Base-by-base conservation (phyloP, 2,329 filamentous ascomycete genomes). In the Stagonosporopsis chrysanthemi region DNA sequence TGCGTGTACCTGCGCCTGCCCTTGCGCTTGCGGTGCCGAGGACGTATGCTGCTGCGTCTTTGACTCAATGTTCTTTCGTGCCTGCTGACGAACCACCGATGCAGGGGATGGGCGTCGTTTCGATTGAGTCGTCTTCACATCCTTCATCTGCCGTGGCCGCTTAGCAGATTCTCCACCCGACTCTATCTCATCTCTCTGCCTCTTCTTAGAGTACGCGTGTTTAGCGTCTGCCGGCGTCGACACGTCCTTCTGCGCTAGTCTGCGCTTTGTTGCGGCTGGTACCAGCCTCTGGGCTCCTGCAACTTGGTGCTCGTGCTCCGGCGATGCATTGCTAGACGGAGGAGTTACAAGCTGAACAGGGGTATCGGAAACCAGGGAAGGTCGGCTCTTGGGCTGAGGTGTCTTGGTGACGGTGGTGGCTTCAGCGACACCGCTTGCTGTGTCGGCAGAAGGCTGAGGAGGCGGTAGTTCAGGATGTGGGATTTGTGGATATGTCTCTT, bases 221-320 rank as follows among this genome's bases (percentile, higher is more conserved):
- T 9, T 7, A 6, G 3, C 15, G 4, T 7, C 19, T 3, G n/a
- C 3, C 1, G 15, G 3, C 1, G 3, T 5, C 3, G 1, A 17
- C 7, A 4, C 7, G 4, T 15, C 12, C 14, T n/a, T 26, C 5
- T 35, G 6, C 11, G 12, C 19, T 12, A 15, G 12, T 17, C 4
- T 15, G 2, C 15, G 46, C 2, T 46, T 28, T 3, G 7, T 17
- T 29, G 42, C 11, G 6, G 19, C 29, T 17, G 35, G 26, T 24
- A 19, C 26, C n/a, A 15, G 11, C 6, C 7, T 17, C 9, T 23
- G 17, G 5, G 2, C 4, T 2, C 22, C 1, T 6, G 17, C 11
- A 35, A 5, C 6, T 15, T 23, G 28, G 22, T 6, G 14, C 0
- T 29, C 6, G 7, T 14, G 28, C 15, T 50, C 40, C 29, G 41